Base-by-base conservation (phyloP, 768 basidiomycete species). In the Pleurotus salmoneostramineus region DNA sequence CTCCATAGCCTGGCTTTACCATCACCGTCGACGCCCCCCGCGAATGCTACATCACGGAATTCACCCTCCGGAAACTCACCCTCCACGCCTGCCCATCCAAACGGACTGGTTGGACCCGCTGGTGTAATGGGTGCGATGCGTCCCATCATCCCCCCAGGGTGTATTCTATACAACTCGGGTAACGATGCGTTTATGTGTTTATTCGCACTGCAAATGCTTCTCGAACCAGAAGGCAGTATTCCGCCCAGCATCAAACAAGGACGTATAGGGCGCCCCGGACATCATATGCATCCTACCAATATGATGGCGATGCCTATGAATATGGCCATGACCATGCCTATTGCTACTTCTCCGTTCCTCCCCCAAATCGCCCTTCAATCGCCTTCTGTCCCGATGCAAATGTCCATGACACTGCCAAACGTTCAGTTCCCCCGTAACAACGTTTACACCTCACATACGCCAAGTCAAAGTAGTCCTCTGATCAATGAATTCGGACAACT, bases 111-210 rank as follows among this genome's bases (percentile, higher is more conserved):
- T 12, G 21, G 35, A 36, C 27, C 6, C 12, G 11, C 6, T 10
- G 46, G 33, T 14, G 34, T 40, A 11, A 35, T n/a, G 34, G 47
- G 60, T 1, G 56, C 64, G 6, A 66, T 64, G 12, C 49, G 54
- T 3, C 66, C 69, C n/a, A 49, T 71, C 21, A 58, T 62, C 32
- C 68, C 78, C 15, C 77, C 71, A 12, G 69, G 73, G 56, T 83
- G 81, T 58, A 66, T 69, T 11, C 66, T 87, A 58, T 83, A 88
- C 67, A 91, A 92, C 64, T 74, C 91, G n/a, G 91, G 91, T 11
- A 93, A 93, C 68, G 87, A 90, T 60, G 87, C 91, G 3, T 83
- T 89, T 64, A 75, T 88, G 75, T 72, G 74, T 51, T 78, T 93
- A 32, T 82, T 88, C 43, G 82, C 77, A 10, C 74, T 93, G 33